phyloP scores from a whole-genome alignment of 2,329 filamentous ascomycete species.

The Penicillium frequentans region DNA sequence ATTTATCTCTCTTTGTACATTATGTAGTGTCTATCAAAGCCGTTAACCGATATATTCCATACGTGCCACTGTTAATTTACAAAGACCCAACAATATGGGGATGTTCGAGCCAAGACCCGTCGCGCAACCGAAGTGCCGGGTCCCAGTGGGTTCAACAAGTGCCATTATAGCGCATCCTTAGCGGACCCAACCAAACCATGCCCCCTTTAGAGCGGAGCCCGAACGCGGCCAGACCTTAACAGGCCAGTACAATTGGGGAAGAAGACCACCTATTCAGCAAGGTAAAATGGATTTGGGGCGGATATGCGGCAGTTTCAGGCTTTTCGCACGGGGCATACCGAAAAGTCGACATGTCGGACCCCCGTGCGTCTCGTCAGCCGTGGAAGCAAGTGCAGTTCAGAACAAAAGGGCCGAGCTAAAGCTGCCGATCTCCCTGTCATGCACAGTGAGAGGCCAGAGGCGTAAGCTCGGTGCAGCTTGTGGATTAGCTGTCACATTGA shows the following conservation, averaged over 20 bases:
- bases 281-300: not conserved
- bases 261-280: not conserved
- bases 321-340: not conserved
- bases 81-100: not conserved
- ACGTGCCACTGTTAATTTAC: not conserved
- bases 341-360: not conserved
- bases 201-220: conserved; percentile 6
- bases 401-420: not conserved
- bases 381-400: not conserved
- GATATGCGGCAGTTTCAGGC: not conserved
- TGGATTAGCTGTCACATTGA: conserved; percentile 6
- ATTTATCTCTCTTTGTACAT: not conserved
- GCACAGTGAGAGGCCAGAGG: not conserved
- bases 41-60: not conserved
- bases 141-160: not conserved
- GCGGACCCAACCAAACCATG: not conserved
- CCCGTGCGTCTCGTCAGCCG: not conserved
- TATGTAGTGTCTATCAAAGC: not conserved
- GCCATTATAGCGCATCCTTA: conserved; percentile 7
- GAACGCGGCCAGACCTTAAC: conserved; percentile 4
- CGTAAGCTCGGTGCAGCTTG: not conserved
- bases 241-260: conserved; percentile 2
- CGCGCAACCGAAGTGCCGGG: conserved; percentile 2
- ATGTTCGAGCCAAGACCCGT: not conserved
- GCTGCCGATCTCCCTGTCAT: not conserved